Evolutionary conservation across 2,329 filamentous ascomycete genomes (phyloP), one percentile per base, ranked within the genome.

Genomic region (Alternaria ethzedia): DNA sequence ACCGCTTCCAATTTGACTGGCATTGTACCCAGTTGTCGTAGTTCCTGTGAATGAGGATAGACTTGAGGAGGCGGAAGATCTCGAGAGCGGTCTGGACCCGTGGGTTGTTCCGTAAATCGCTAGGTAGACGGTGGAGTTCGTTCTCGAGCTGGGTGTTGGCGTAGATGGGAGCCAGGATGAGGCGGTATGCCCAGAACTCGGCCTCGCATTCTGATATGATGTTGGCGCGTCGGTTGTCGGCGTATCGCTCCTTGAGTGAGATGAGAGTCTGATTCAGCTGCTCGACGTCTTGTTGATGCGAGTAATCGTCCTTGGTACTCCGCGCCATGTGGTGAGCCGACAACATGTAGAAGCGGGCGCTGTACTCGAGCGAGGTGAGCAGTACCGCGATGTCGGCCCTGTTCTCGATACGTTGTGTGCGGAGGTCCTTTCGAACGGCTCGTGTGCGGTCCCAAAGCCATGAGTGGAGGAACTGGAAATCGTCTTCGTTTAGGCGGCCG

Each of bases 391-490:
- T 82, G 71, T 89, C 85, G n/a, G 70, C 46, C n/a, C 60, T 67
- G 64, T 85, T 86, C 8, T 84, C 85, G 61, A 89, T 79, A 70
- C 87, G 85, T 74, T 89, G 87, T 20, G 89, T 88, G 3, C 87
- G 87, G 54, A 90, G 87, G 73, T 90, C 88, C 70, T 90, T 90
- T 44, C 88, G 85, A 61, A 90, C 86, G 6, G 87, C 88, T 50
- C 88, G 83, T 32, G 88, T 89, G 17, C 88, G 84, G 72, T 90
- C 88, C 88, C 88, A 90, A 25, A 90, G 83, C 74, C 89, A 90
- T 64, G 86, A 85, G 70, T 90, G 86, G 12, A 89, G 83, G n/a
- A 70, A 74, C 23, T 72, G 67, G 41, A 78, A 72, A 17, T 85
- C 82, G 26, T 86, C 83, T 44, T 81, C 82, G 59, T 90, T 78